Evolutionary conservation across 345 rosid species (phyloP), one percentile per base, ranked within the genome.

Genomic region (Punica granatum): DNA sequence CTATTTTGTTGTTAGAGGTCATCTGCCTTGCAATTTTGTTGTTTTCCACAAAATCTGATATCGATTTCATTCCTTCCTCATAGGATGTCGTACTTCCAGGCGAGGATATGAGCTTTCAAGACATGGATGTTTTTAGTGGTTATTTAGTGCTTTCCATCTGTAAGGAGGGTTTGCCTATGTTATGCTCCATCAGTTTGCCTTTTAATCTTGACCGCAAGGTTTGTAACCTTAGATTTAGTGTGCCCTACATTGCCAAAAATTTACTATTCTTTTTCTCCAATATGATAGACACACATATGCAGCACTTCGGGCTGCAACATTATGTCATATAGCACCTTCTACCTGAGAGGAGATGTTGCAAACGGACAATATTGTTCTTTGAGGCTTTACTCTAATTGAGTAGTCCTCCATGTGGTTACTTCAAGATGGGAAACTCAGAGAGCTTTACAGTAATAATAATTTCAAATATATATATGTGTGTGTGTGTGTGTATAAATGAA

Each of bases 91-190:
- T 92, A 67, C 74, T 71, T 67, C 93, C 98, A 10, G 73, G 85
- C 63, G 79, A 83, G 72, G 87, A 86, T 69, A 77, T 79, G 67
- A 75, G 75, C 67, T 72, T 92, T 67, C 89, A 88, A 72, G 98
- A 92, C 74, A 86, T 90, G 90, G 98, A 92, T 70, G 81, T 92
- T 70, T 90, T 88, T 65, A 65, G 69, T 75, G 89, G 86, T 67
- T 85, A 90, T 71, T 36, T 92, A 70, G 98, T 92, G 78, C 82
- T 92, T 71, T 82, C 65, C 62, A 76, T 88, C 60, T 79, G 67
- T 69, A 85, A 81, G 78, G 77, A 75, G 44, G 90, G 88, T 41
- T 65, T 60, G n/a, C 86, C 89, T 25, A 74, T 81, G 84, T 13
- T 85, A 25, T 92, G 95, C 73, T 90, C 98, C 54, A 73, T 92